Conservation (phyloP, 192 early-diverging fungal genomes). For the Linnemannia exigua region DNA sequence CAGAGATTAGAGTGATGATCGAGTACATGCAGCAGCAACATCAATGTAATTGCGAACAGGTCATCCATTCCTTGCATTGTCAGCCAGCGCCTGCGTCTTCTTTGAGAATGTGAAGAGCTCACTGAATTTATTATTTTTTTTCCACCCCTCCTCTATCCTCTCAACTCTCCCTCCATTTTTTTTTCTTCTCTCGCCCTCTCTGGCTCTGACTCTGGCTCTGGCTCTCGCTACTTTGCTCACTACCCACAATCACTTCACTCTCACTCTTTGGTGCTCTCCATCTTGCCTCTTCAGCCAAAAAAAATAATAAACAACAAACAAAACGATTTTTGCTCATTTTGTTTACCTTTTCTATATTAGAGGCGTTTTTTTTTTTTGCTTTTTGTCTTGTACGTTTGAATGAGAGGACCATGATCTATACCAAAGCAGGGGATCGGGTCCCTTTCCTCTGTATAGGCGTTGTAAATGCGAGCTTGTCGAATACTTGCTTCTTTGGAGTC, state of each 20-base stretch:
- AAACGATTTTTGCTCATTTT: conserved; percentile 2
- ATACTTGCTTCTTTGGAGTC: neutral
- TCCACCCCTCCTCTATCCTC: too few species aligned
- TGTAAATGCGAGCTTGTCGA: neutral
- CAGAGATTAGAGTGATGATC: neutral
- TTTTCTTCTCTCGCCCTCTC: neutral
- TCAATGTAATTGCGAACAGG: neutral
- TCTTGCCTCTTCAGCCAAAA: neutral
- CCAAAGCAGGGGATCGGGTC: neutral
- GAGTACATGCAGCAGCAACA: neutral
- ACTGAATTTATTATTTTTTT: neutral
- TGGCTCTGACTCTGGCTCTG: too few species aligned
- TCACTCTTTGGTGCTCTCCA: neutral
- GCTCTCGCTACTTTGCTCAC: too few species aligned
- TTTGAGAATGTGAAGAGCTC: neutral
- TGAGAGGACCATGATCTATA: neutral
- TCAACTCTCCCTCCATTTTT: conserved; percentile 1
- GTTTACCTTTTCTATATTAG: neutral
- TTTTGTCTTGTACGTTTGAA: neutral
- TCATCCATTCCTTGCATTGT: neutral
- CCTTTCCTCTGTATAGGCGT: neutral
- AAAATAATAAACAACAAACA: neutral
- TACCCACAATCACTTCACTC: too few species aligned
- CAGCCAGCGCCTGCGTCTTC: neutral
- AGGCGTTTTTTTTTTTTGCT: too few species aligned